Conservation (phyloP, 139 green algal genomes). For the Chlorella ohadii region DNA sequence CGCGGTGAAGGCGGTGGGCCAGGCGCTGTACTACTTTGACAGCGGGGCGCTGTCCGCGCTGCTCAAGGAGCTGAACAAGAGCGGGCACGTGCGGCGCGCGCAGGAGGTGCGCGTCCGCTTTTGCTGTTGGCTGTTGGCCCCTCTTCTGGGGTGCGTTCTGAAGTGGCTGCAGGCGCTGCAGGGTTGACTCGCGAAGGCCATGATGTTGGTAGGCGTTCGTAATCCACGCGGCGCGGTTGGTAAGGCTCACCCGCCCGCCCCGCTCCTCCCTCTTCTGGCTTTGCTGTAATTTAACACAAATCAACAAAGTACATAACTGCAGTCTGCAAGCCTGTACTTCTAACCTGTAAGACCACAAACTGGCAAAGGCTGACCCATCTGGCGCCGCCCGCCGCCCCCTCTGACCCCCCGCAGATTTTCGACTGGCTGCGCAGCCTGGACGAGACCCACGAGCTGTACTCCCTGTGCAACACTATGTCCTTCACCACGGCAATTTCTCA, state of each 20-base stretch:
- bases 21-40: slow-evolving; percentile 81
- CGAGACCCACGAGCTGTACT: slow-evolving; percentile 60
- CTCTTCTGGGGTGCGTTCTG: too few species aligned
- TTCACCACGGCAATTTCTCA: too few species aligned
- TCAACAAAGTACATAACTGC: too few species aligned
- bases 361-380: too few species aligned
- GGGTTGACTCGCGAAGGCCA: too few species aligned
- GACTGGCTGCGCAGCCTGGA: slow-evolving; percentile 82
- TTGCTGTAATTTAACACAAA: too few species aligned
- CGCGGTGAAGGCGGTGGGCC: slow-evolving; percentile 54
- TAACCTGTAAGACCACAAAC: too few species aligned
- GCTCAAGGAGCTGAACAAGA: slow-evolving; percentile 87
- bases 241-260: not conserved
- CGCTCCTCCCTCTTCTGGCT: too few species aligned
- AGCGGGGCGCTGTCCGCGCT: slow-evolving; percentile 75
- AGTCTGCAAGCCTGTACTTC: too few species aligned
- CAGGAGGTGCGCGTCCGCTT: slow-evolving; percentile 24
- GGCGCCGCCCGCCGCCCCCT: not conserved
- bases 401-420: slow-evolving; percentile 67
- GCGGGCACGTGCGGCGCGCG: slow-evolving; percentile 36
- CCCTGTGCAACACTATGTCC: slow-evolving; percentile 88
- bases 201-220: not conserved
- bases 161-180: too few species aligned
- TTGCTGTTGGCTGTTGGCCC: too few species aligned
- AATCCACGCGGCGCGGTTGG: not conserved